phyloP scores from a whole-genome alignment of 345 rosid genomes.

The Odontarrhena argentea region DNA sequence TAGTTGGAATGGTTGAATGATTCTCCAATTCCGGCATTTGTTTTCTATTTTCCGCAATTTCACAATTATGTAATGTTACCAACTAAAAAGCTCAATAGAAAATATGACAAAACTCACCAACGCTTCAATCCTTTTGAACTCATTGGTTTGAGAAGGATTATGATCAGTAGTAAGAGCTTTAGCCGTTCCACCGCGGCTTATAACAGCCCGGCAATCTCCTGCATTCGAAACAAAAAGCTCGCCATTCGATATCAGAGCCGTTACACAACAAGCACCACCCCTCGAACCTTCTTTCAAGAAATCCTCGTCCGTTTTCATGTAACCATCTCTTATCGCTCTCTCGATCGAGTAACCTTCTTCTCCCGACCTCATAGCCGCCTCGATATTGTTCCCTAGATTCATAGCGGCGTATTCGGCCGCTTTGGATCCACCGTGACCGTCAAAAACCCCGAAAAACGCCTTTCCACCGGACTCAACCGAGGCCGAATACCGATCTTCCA shows the following conservation, averaged over 20 bases:
- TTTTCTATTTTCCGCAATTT: not conserved
- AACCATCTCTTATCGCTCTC: constrained; percentile 58
- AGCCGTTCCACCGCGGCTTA: constrained; percentile 68
- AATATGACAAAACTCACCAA: constrained; percentile 50
- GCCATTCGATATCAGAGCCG: constrained; percentile 64
- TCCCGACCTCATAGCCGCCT: constrained; percentile 43
- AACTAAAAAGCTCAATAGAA: not conserved
- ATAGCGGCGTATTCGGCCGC: constrained; percentile 81
- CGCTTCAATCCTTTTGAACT: constrained; percentile 62
- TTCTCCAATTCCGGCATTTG: constrained; percentile 5
- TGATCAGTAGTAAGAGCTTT: constrained; percentile 87
- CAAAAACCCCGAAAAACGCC: constrained; percentile 83
- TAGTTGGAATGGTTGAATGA: constrained; percentile 7
- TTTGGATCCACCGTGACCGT: constrained; percentile 85
- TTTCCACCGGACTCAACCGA: constrained; percentile 30
- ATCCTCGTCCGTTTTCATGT: constrained; percentile 62
- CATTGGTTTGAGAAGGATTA: constrained; percentile 62
- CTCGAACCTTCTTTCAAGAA: constrained; percentile 53
- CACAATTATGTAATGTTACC: not conserved
- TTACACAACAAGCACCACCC: constrained; percentile 86
- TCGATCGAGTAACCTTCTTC: constrained; percentile 43
- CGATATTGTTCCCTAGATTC: constrained; percentile 63
- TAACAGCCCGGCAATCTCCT: constrained; percentile 86
- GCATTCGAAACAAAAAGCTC: constrained; percentile 67
- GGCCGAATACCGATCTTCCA: constrained; percentile 41